A percentile compares a stretch with the other conserved stretches of the same genome.
phyloP scores from a whole-genome alignment of 768 basidiomycete genomes.

The Holtermannia corniformis region DNA sequence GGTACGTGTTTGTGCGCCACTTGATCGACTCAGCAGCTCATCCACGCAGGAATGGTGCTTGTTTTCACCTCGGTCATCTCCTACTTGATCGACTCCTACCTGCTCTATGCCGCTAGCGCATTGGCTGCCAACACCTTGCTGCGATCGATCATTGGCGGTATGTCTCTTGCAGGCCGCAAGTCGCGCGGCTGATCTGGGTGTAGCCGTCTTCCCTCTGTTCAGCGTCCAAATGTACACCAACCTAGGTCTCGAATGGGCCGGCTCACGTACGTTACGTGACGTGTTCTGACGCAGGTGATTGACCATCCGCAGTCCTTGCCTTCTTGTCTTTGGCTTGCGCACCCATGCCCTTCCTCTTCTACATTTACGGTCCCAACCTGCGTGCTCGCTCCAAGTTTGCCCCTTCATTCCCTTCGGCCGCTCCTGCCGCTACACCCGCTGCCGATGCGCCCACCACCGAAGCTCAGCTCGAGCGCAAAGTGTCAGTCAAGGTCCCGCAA shows the following conservation, averaged over 20 bases:
- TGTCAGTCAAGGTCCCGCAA: neutral
- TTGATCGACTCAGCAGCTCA: too few species aligned
- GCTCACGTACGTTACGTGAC: neutral
- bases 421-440: neutral
- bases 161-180: conserved; percentile 26
- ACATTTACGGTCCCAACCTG: conserved; percentile 53
- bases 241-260: conserved; percentile 8
- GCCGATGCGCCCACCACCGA: neutral
- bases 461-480: neutral
- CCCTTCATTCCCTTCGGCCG: conserved; percentile 3
- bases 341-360: conserved; percentile 54
- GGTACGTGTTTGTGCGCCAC: too few species aligned
- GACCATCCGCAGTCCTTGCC: conserved; percentile 10
- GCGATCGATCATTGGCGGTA: conserved; percentile 53
- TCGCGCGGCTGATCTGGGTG: conserved; percentile 36
- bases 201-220: conserved; percentile 51
- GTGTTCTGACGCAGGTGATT: neutral
- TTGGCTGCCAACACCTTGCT: conserved; percentile 57
- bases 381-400: conserved; percentile 36
- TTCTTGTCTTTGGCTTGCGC: conserved; percentile 10
- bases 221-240: conserved; percentile 6
- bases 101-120: conserved; percentile 54
- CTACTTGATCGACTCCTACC: conserved; percentile 62
- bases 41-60: too few species aligned
- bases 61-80: conserved; percentile 55